These are phyloP conservation scores for Deinandra increscens DNA, from an alignment of 129 eudicot species.

Conservation along the genomic window DNA sequence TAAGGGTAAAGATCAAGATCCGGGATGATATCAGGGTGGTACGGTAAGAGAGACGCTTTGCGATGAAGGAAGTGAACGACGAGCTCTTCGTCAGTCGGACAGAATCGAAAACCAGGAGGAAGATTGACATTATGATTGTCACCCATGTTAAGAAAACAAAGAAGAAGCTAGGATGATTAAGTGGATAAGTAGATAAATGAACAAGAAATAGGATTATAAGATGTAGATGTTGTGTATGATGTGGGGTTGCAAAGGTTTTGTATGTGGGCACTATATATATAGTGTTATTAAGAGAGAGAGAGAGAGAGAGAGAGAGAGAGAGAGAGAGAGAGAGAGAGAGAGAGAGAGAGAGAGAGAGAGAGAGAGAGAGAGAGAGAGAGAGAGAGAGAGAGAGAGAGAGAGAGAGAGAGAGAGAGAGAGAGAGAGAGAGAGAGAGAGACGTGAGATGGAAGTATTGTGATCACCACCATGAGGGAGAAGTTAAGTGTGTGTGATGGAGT, in stretches of 20 bases:
- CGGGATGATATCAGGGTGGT: constrained; percentile 84
- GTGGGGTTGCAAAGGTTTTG: constrained; percentile 44
- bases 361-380: too few relatives aligned
- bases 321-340: too few relatives aligned
- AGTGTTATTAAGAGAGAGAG: too few relatives aligned
- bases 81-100: constrained; percentile 89
- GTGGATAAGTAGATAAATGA: constrained; percentile 19
- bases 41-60: constrained; percentile 68
- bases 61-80: constrained; percentile 93
- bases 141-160: constrained; percentile 26
- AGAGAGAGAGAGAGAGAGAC: constrained; percentile 40
- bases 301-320: too few relatives aligned
- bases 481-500: too few relatives aligned
- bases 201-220: constrained; percentile 9
- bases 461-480: constrained; percentile 28
- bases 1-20: constrained; percentile 86
- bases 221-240: constrained; percentile 25
- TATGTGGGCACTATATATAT: constrained; percentile 40
- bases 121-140: constrained; percentile 56
- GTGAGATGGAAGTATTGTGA: constrained; percentile 62
- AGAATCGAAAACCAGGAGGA: constrained; percentile 91
- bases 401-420: too few relatives aligned
- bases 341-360: too few relatives aligned
- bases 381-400: too few relatives aligned
- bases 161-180: not conserved